phyloP scores from a whole-genome alignment of 129 eudicot species.

The Helichrysum umbraculigerum region DNA sequence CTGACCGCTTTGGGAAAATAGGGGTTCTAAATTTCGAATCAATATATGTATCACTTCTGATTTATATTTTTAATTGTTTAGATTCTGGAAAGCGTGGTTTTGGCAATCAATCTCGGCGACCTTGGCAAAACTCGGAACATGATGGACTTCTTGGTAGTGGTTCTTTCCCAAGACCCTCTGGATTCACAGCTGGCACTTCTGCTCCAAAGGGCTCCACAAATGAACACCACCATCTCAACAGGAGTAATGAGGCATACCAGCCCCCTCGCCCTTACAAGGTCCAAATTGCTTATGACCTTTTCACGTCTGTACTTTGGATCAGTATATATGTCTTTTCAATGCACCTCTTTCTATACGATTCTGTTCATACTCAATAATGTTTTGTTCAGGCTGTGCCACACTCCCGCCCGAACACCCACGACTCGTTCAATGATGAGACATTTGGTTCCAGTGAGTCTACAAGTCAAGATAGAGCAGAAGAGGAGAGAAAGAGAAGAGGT shows the following conservation, averaged over 20 bases:
- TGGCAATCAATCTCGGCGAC: constrained; percentile 65
- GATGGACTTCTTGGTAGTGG: constrained; percentile 99
- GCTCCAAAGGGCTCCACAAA: constrained; percentile 59
- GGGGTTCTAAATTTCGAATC: neutral
- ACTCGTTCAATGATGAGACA: constrained; percentile 88
- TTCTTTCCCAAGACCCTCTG: constrained; percentile 90
- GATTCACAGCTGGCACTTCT: constrained; percentile 66
- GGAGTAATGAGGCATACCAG: constrained; percentile 86
- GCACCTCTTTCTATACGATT: neutral
- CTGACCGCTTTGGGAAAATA: neutral
- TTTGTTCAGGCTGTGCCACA: constrained; percentile 72
- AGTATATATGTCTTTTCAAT: constrained; percentile 4
- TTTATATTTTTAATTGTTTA: constrained; percentile 13
- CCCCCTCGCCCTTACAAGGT: constrained; percentile 99
- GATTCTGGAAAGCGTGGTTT: constrained; percentile 66
- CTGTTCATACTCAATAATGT: neutral
- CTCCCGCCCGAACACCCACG: constrained; percentile 59
- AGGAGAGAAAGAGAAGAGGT: constrained; percentile 95
- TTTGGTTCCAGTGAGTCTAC: constrained; percentile 81
- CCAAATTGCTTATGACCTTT: neutral
- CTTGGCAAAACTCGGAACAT: constrained; percentile 88
- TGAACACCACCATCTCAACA: constrained; percentile 66
- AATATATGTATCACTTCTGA: neutral
- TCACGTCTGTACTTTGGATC: constrained; percentile 17
- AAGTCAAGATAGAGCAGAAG: constrained; percentile 92